These are phyloP conservation scores for Neopestalotiopsis sp. DNA, from an alignment of 2,329 filamentous ascomycete genomes.

Conservation along the genomic window DNA sequence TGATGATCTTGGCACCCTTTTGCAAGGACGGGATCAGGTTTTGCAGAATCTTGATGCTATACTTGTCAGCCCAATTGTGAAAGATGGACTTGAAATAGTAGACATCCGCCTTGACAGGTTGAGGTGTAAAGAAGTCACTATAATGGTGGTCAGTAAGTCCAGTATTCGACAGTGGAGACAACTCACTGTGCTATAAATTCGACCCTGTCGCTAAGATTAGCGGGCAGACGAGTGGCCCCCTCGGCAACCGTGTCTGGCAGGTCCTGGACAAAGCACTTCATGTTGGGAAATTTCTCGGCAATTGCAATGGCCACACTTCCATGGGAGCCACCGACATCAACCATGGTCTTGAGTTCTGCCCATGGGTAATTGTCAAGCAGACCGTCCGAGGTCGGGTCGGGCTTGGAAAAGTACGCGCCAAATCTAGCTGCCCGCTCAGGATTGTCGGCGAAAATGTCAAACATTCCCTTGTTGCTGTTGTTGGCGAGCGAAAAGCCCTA, in stretches of 20 bases:
- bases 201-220: slow-evolving; percentile 17
- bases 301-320: slow-evolving; percentile 62
- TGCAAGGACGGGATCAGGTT: slow-evolving; percentile 1
- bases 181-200: not conserved
- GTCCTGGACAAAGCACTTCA: slow-evolving; percentile 37
- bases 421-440: slow-evolving; percentile 25
- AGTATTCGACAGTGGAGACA: too few relatives aligned
- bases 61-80: slow-evolving; percentile 54
- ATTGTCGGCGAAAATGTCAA: slow-evolving; percentile 30
- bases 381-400: slow-evolving; percentile 23
- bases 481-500: slow-evolving; percentile 31
- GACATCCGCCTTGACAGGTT: slow-evolving; percentile 38
- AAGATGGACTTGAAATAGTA: slow-evolving; percentile 56
- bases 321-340: slow-evolving; percentile 66
- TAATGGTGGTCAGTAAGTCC: not conserved
- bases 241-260: slow-evolving; percentile 21
- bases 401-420: slow-evolving; percentile 25
- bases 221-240: slow-evolving; percentile 23
- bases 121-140: slow-evolving; percentile 34
- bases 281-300: slow-evolving; percentile 49
- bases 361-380: slow-evolving; percentile 30
- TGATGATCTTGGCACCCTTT: slow-evolving; percentile 20
- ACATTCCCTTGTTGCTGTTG: slow-evolving; percentile 30
- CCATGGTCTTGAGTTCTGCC: slow-evolving; percentile 40
- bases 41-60: slow-evolving; percentile 39